phyloP scores from a whole-genome alignment of 129 eudicot species.

The Apium graveolens region DNA sequence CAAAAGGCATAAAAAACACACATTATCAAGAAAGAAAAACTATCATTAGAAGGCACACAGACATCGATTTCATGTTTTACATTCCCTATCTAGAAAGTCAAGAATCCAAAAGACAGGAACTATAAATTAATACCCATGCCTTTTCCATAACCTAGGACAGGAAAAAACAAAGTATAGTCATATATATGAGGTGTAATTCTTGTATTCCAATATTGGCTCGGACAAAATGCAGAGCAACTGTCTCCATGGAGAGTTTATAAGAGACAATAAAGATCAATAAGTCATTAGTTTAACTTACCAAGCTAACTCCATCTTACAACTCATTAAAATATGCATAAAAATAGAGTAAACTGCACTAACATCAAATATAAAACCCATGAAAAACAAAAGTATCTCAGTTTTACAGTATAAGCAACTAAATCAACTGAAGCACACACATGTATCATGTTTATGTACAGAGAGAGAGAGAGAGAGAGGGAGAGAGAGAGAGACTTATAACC shows the following conservation, averaged over 20 bases:
- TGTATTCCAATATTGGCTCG: too few relatives aligned
- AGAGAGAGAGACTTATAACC: conserved; percentile 22
- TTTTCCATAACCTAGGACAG: neutral
- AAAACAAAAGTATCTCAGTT: neutral
- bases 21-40: neutral
- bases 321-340: neutral
- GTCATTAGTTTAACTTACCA: too few relatives aligned
- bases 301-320: neutral
- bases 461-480: too few relatives aligned
- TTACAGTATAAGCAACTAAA: neutral
- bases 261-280: too few relatives aligned
- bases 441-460: too few relatives aligned
- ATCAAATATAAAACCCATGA: neutral
- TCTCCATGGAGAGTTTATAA: neutral
- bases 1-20: neutral
- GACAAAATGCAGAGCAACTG: neutral
- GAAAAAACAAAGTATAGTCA: too few relatives aligned
- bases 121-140: neutral
- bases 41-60: neutral
- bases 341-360: neutral
- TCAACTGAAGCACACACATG: neutral
- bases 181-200: too few relatives aligned
- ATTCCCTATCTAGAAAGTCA: neutral
- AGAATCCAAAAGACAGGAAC: neutral
- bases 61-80: neutral